phyloP scores from a whole-genome alignment of 495 filamentous ascomycete genomes.

The Penicillium robsamsonii region DNA sequence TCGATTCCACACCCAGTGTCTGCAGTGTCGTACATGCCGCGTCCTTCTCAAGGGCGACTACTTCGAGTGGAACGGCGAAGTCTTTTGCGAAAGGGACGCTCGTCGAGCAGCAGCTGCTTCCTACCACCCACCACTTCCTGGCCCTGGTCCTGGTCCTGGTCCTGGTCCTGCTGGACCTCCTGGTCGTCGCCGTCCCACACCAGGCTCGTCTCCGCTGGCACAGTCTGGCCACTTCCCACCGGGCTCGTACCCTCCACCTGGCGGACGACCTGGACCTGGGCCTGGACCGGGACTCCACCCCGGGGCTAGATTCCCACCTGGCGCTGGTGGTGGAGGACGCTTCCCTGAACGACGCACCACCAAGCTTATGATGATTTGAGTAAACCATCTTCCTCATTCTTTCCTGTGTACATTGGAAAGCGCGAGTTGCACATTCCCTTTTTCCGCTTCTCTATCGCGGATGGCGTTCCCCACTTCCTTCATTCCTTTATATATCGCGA shows the following conservation, averaged over 20 bases:
- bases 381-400: slow-evolving; percentile 1
- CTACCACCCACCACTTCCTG: slow-evolving; percentile 27
- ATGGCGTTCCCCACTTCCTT: background rate
- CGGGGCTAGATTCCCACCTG: slow-evolving; percentile 28
- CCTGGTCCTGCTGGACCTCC: slow-evolving; percentile 1
- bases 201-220: slow-evolving; percentile 23
- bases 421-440: slow-evolving; percentile 4
- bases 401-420: background rate
- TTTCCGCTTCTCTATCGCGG: background rate
- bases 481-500: slow-evolving; percentile 24
- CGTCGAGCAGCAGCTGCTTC: slow-evolving; percentile 53
- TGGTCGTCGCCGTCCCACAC: slow-evolving; percentile 26
- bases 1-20: slow-evolving; percentile 86
- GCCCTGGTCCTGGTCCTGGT: background rate
- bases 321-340: slow-evolving; percentile 36
- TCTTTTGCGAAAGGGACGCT: slow-evolving; percentile 86
- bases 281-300: slow-evolving; percentile 29
- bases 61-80: slow-evolving; percentile 62
- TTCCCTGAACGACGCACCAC: slow-evolving; percentile 77
- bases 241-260: slow-evolving; percentile 16
- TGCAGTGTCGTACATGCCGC: slow-evolving; percentile 65
- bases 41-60: slow-evolving; percentile 64
- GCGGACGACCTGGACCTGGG: slow-evolving; percentile 26
- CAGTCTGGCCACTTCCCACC: slow-evolving; percentile 25
- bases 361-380: slow-evolving; percentile 81